Evolutionary conservation across 2,329 filamentous ascomycete species (phyloP).

Genomic region (Claviceps humidiphila): DNA sequence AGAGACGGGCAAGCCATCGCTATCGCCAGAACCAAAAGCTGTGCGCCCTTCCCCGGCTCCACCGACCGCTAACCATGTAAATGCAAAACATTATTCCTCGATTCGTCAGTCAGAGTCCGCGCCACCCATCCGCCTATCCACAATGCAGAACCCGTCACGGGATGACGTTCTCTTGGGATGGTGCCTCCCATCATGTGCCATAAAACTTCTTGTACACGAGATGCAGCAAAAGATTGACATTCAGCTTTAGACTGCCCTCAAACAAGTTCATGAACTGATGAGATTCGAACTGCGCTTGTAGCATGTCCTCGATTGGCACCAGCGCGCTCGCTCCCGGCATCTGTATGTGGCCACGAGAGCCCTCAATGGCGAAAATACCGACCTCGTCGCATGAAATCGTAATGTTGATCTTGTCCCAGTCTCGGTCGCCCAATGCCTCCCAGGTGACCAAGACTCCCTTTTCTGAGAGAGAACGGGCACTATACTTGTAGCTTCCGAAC

Average conservation of each 20-base stretch:
- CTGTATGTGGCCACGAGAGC: slow-evolving; percentile 83
- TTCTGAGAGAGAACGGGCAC: slow-evolving; percentile 72
- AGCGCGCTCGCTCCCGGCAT: slow-evolving; percentile 84
- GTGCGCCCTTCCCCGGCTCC: slow-evolving; percentile 1
- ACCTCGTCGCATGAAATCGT: slow-evolving; percentile 92
- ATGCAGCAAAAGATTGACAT: slow-evolving; percentile 94
- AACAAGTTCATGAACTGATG: slow-evolving; percentile 95
- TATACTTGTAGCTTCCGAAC: slow-evolving; percentile 97
- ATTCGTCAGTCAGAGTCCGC: not conserved
- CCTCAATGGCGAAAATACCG: slow-evolving; percentile 86
- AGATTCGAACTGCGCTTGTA: slow-evolving; percentile 95
- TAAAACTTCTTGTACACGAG: slow-evolving; percentile 99
- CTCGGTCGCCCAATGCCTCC: slow-evolving; percentile 66
- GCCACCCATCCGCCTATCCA: not conserved
- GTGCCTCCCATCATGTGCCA: slow-evolving; percentile 32
- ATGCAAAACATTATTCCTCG: not conserved
- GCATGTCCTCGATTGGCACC: slow-evolving; percentile 79
- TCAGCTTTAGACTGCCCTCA: slow-evolving; percentile 70
- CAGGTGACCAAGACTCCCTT: slow-evolving; percentile 92
- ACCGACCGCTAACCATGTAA: not conserved
- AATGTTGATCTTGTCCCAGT: slow-evolving; percentile 86
- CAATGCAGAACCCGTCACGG: not conserved
- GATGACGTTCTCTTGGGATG: not conserved
- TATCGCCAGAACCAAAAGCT: slow-evolving; percentile 1
- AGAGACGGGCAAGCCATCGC: not conserved